Conservation (phyloP, 2,329 filamentous ascomycete species). For the Verticillium zaregamsianum region DNA sequence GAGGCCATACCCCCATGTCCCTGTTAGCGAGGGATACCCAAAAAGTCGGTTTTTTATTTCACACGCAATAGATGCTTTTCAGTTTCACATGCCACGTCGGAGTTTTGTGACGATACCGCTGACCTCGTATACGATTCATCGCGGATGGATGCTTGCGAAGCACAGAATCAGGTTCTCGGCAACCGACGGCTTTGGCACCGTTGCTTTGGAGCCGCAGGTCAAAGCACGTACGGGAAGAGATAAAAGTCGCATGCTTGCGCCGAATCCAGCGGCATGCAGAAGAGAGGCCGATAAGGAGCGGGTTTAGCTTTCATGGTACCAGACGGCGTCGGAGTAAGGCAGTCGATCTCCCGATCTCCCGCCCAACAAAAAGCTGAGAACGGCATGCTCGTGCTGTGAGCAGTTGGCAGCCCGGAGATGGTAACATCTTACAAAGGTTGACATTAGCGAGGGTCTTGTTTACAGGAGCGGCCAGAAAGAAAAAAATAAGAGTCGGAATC, state of each 20-base stretch:
- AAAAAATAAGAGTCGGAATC: background rate
- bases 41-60: constrained; percentile 8
- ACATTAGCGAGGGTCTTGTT: background rate
- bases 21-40: constrained; percentile 9
- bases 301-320: background rate
- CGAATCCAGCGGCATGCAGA: background rate
- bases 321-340: background rate
- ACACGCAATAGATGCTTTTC: background rate
- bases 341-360: background rate
- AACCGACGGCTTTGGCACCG: background rate
- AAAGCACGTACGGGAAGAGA: background rate
- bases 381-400: background rate
- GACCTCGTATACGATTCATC: background rate
- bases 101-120: background rate
- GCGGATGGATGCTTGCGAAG: background rate
- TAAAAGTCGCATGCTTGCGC: background rate
- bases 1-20: constrained; percentile 1
- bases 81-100: background rate
- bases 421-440: no score
- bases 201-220: background rate
- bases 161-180: background rate
- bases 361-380: background rate
- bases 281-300: background rate
- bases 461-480: background rate
- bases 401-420: no score